Conservation (phyloP, 176 grass and related monocot species). For the Carex littledalei region DNA sequence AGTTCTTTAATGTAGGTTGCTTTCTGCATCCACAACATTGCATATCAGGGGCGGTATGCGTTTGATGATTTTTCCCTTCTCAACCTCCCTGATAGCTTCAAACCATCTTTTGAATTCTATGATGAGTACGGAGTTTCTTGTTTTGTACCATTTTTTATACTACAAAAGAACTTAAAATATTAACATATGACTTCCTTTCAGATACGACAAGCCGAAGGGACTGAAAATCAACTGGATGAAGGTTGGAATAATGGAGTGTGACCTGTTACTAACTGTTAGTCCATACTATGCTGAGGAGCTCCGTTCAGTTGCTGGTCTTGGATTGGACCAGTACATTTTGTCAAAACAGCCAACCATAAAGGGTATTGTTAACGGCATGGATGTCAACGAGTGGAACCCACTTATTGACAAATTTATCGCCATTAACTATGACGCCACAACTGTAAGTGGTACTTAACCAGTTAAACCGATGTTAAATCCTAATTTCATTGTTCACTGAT, state of each 20-base stretch:
- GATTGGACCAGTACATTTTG: constrained; percentile 59
- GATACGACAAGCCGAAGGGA: constrained; percentile 65
- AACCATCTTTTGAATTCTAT: constrained; percentile 69
- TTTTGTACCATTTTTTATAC: neutral
- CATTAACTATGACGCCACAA: constrained; percentile 53
- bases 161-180: neutral
- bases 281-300: constrained; percentile 91
- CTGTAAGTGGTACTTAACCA: constrained; percentile 35
- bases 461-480: neutral
- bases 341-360: constrained; percentile 39
- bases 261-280: constrained; percentile 67
- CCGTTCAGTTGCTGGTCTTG: constrained; percentile 55
- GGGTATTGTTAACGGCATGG: constrained; percentile 96
- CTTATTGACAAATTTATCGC: constrained; percentile 66
- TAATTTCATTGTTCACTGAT: neutral
- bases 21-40: constrained; percentile 95
- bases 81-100: constrained; percentile 69
- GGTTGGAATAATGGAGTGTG: constrained; percentile 61
- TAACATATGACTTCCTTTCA: constrained; percentile 14
- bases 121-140: constrained; percentile 46
- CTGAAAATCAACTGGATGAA: constrained; percentile 98
- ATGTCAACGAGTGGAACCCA: constrained; percentile 84
- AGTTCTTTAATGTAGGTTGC: constrained; percentile 40
- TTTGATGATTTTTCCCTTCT: constrained; percentile 41
- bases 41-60: constrained; percentile 75